Evolutionary conservation across 305 asterid species (phyloP).

Genomic region (Fraxinus xanthoxyloides): DNA sequence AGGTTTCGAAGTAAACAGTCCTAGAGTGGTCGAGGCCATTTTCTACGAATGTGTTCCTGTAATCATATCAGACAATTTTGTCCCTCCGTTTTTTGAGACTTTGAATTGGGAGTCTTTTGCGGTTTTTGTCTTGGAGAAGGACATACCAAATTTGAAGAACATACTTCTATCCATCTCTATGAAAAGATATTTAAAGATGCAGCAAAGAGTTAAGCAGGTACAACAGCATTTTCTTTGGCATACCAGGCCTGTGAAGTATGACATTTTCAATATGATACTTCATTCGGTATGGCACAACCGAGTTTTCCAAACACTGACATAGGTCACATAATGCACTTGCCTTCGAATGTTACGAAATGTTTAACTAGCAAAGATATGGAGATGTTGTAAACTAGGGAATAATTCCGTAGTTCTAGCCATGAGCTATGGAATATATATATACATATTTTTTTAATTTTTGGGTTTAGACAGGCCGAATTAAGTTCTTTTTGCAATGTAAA

Average conservation of each 20-base stretch:
- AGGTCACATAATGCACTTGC: neutral
- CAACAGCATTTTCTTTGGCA: conserved; percentile 84
- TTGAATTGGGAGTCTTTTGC: conserved; percentile 75
- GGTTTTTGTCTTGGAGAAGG: conserved; percentile 64
- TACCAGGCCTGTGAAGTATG: conserved; percentile 56
- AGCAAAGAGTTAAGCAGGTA: conserved; percentile 59
- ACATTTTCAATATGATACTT: conserved; percentile 66
- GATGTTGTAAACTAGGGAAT: neutral
- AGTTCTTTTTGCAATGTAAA: neutral
- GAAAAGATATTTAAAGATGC: conserved; percentile 52
- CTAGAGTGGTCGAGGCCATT: conserved; percentile 87
- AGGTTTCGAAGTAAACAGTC: conserved; percentile 75
- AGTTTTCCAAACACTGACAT: conserved; percentile 42
- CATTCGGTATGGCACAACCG: conserved; percentile 73
- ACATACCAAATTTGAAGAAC: conserved; percentile 57
- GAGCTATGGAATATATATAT: neutral
- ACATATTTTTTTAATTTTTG: neutral
- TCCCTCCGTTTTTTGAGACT: conserved; percentile 72
- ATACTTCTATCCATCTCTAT: conserved; percentile 52
- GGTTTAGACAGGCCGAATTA: neutral
- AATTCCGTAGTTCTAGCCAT: neutral
- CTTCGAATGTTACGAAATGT: neutral
- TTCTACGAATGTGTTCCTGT: conserved; percentile 84
- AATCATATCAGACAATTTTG: conserved; percentile 64
- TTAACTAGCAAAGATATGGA: neutral